phyloP scores from a whole-genome alignment of 2,329 filamentous ascomycete species.

The Neobulgaria alba region DNA sequence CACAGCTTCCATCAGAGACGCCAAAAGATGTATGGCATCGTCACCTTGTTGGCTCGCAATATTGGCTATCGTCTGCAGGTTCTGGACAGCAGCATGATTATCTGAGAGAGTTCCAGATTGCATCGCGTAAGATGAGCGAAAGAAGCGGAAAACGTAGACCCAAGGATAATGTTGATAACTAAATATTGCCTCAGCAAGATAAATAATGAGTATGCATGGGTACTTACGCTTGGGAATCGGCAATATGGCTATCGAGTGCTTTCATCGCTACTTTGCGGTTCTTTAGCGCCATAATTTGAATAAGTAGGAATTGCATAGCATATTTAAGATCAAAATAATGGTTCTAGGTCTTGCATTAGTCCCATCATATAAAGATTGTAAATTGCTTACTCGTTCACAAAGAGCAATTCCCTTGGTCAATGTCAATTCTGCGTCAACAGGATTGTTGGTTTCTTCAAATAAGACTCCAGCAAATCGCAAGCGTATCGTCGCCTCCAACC shows the following conservation, averaged over 20 bases:
- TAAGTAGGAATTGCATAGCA: conserved; percentile 65
- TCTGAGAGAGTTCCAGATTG: conserved; percentile 54
- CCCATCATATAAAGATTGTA: conserved; percentile 16
- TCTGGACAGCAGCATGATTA: conserved; percentile 53
- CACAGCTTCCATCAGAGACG: conserved; percentile 60
- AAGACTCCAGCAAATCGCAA: conserved; percentile 64
- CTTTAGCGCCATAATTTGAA: conserved; percentile 61
- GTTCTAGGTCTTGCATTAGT: conserved; percentile 34
- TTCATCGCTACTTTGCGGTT: conserved; percentile 67
- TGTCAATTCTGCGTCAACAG: conserved; percentile 63
- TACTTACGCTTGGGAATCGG: conserved; percentile 56
- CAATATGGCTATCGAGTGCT: conserved; percentile 58
- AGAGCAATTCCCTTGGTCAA: conserved; percentile 63
- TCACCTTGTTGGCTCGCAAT: conserved; percentile 55
- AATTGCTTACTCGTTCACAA: conserved; percentile 49
- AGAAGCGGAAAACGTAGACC: conserved; percentile 68
- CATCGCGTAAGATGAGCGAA: conserved; percentile 62
- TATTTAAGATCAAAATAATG: conserved; percentile 62
- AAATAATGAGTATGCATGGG: neutral
- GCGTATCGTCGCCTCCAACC: conserved; percentile 59
- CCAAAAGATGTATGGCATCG: conserved; percentile 54
- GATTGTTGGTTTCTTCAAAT: conserved; percentile 66
- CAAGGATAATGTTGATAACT: conserved; percentile 58
- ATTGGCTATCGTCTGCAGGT: conserved; percentile 53
- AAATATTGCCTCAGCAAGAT: conserved; percentile 5